Base-by-base conservation (phyloP, 1,284 basidiomycete genomes). In the Phylloporus sp. region DNA sequence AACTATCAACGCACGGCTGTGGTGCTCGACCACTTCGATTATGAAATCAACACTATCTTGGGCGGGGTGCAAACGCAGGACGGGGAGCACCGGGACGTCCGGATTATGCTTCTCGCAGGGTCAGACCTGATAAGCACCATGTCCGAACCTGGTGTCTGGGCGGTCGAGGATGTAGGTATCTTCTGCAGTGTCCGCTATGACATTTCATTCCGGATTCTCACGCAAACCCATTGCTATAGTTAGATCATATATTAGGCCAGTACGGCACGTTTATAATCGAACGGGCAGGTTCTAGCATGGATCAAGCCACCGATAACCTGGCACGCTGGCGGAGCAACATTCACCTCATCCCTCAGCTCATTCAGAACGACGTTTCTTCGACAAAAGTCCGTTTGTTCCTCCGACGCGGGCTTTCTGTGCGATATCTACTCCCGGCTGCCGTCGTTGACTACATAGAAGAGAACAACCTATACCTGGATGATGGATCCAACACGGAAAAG, bases 91-190 rank as follows among this genome's bases (percentile, higher is more conserved):
- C 83, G 88, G 49, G 80, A 82, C 67, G 88, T 91, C 63, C 86
- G 84, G 50, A 86, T 98, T 69, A 96, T 99, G 92, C 88, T 99
- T 32, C 87, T 99, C 59, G 98, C 98, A 4, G 98, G 97, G 42
- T 96, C 94, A 29, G 97, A 99, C 78, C 83, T 99, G 70, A 99
- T 99, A 76, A 91, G 95, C 75, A 98, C 95, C 58, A 98, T 99
- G 91, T 95, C 94, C 69, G 95, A 98, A 79, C 95, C 95, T n/a
- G 98, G 98, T 20, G 96, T 99, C 28, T 99, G 98, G 98, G 90
- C 92, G 59, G 91, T 96, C 71, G 85, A 88, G 64, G 98, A 99
- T 85, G 93, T 96, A 70, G 76, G 90, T 82, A 46, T 63, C 51
- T 44, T 56, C 55, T 49, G 42, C 50, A 39, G 56, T 37, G 60